Evolutionary conservation across 495 filamentous ascomycete genomes (phyloP).

Genomic region (Trichoderma gamsii): DNA sequence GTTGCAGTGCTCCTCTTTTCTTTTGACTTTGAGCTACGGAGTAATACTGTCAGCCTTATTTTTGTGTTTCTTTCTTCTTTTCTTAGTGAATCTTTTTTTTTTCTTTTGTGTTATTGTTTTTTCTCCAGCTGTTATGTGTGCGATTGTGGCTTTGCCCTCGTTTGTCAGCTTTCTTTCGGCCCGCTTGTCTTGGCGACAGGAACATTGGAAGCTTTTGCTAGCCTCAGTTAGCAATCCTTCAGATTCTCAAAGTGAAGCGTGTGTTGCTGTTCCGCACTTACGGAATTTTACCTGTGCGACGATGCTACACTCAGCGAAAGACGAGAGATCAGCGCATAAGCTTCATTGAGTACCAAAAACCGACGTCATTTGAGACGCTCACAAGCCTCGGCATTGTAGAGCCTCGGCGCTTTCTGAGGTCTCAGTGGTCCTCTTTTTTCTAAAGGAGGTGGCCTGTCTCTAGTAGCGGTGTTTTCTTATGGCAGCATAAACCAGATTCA

Average conservation of each 20-base stretch:
- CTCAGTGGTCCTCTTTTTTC: not conserved
- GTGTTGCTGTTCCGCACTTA: too few species aligned
- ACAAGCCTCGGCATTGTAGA: not conserved
- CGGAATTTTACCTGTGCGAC: too few species aligned
- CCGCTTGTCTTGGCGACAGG: slow-evolving; percentile 1
- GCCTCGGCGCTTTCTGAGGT: not conserved
- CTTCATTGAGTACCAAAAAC: not conserved
- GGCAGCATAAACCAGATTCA: not conserved
- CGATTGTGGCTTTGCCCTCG: not conserved
- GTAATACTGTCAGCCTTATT: not conserved
- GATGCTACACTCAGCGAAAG: not conserved
- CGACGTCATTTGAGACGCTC: not conserved
- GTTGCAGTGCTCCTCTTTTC: slow-evolving; percentile 7
- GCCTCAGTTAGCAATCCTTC: not conserved
- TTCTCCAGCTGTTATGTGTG: not conserved
- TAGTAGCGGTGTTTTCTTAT: not conserved
- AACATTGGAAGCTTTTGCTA: not conserved
- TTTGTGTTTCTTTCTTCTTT: not conserved
- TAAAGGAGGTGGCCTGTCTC: not conserved
- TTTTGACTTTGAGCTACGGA: too few species aligned
- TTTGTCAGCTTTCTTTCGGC: not conserved
- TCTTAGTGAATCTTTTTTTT: not conserved
- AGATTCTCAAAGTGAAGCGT: not conserved
- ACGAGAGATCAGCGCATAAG: not conserved
- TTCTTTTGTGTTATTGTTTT: not conserved